Percentiles rank a stretch among this genome's conserved stretches.
These are phyloP conservation scores for Magnusiomyces suaveolens DNA, from an alignment of 1,139 yeast species.

Conservation along the genomic window DNA sequence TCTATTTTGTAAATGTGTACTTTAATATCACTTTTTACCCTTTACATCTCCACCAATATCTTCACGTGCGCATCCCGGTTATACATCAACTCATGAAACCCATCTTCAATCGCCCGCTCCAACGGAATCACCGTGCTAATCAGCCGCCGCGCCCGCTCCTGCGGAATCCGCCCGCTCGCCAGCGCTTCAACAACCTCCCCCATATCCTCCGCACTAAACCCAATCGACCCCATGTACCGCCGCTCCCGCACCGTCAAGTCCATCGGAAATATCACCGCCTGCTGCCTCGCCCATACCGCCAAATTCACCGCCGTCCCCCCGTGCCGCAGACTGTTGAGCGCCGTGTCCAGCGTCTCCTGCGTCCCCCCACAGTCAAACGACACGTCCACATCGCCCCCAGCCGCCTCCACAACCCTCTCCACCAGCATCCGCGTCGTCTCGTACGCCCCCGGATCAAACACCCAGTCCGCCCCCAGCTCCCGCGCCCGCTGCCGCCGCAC, in stretches of 20 bases:
- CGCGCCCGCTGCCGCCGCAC: slow-evolving; percentile 46
- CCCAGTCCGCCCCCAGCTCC: slow-evolving; percentile 42
- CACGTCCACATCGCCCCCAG: slow-evolving; percentile 45
- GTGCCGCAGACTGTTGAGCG: slow-evolving; percentile 42
- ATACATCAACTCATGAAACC: slow-evolving; percentile 36
- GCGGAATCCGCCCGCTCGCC: slow-evolving; percentile 33
- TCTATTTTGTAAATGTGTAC: too few relatives aligned
- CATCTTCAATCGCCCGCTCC: slow-evolving; percentile 38
- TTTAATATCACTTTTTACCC: too few relatives aligned
- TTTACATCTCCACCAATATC: slow-evolving; percentile 28
- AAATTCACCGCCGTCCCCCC: slow-evolving; percentile 53
- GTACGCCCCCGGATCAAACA: slow-evolving; percentile 28
- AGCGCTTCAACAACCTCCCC: slow-evolving; percentile 40
- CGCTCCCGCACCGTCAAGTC: slow-evolving; percentile 38
- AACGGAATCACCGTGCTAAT: slow-evolving; percentile 38
- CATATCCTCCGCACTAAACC: slow-evolving; percentile 40
- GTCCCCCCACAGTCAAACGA: slow-evolving; percentile 52
- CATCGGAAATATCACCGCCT: slow-evolving; percentile 40
- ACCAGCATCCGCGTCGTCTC: slow-evolving; percentile 28
- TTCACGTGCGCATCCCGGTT: slow-evolving; percentile 41
- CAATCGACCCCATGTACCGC: slow-evolving; percentile 40
- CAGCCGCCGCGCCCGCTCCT: slow-evolving; percentile 33
- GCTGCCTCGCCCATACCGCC: slow-evolving; percentile 42
- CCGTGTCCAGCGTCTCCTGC: slow-evolving; percentile 42
- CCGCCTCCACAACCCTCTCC: slow-evolving; percentile 30